Evolutionary conservation across 768 basidiomycete genomes (phyloP).

Genomic region (Hygrophoropsis aurantiaca): DNA sequence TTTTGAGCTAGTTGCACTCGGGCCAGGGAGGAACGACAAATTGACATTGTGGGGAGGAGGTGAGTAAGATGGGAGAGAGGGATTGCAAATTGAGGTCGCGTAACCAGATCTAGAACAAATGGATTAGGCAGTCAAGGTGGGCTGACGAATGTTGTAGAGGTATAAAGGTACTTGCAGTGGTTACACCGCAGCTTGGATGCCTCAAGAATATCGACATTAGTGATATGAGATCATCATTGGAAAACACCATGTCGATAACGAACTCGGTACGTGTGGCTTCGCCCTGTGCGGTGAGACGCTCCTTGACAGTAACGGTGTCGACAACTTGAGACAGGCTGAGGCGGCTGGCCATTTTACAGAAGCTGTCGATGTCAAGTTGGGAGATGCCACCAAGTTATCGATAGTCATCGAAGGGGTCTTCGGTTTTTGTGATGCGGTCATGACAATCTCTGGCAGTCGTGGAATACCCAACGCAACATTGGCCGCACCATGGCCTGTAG

Average conservation of each 20-base stretch:
- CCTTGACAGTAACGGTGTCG: constrained; percentile 78
- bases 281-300: constrained; percentile 66
- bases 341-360: constrained; percentile 87
- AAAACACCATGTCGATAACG: constrained; percentile 80
- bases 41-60: too few relatives aligned
- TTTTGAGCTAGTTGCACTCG: too few relatives aligned
- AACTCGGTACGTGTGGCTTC: constrained; percentile 76
- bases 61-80: too few relatives aligned
- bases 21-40: too few relatives aligned
- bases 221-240: too few relatives aligned
- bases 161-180: too few relatives aligned
- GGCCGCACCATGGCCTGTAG: constrained; percentile 91
- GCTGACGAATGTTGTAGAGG: too few relatives aligned
- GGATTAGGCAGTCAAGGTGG: too few relatives aligned
- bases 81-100: too few relatives aligned
- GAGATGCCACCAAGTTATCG: constrained; percentile 55
- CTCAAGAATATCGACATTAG: too few relatives aligned
- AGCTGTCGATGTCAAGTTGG: constrained; percentile 59
- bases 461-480: constrained; percentile 99
- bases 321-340: constrained; percentile 87
- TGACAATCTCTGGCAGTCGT: constrained; percentile 96
- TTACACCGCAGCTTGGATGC: too few relatives aligned
- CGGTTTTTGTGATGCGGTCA: constrained; percentile 95
- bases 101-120: too few relatives aligned
- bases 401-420: constrained; percentile 98